Base-by-base conservation (phyloP, 2,329 filamentous ascomycete genomes). In the Calonectria montana region DNA sequence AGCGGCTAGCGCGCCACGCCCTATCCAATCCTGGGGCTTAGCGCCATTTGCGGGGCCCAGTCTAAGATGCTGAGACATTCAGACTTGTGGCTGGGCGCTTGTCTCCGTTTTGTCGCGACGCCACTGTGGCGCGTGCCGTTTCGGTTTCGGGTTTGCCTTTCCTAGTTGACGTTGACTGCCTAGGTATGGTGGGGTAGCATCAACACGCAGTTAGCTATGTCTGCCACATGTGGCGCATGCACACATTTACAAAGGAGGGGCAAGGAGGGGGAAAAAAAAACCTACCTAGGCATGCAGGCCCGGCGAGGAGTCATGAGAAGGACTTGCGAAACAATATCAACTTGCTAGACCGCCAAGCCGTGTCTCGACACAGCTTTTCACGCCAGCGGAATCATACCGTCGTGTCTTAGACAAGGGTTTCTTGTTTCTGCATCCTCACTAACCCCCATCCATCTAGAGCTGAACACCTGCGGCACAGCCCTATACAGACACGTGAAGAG, bases 281-380 rank as follows among this genome's bases (percentile, higher is more conserved):
- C 27, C 50, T n/a, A 6, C 39, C 53, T 23, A 39, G 35, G 53
- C 53, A 59, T 25, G 61, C 48, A 50, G 10, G 31, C 2, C 61
- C 63, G 63, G 68, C 50, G 45, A 70, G 63, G 63, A 70, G 68
- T 66, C 63, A 66, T 37, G 53, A 66, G 35, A n/a, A 41, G 35
- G 16, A 25, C 27, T 12, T 35, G 21, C 43, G 37, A 27, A 13
- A 21, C 43, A 35, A 21, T 59, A 59, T 53, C 55, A 29, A 68
- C 55, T 50, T 43, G 53, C 12, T 35, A 39, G 53, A 59, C 21
- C 23, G 21, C 23, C 53, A 37, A 59, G 31, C 29, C 29, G 53
- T 39, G 31, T 59, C 53, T 35, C 23, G 53, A 23, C 13, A n/a
- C 31, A 55, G 39, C 21, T 35, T 35, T 59, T 15, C 53, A 59